Evolutionary conservation across 352 stramenopile species (phyloP).

Genomic region (Phytophthora sojae): DNA sequence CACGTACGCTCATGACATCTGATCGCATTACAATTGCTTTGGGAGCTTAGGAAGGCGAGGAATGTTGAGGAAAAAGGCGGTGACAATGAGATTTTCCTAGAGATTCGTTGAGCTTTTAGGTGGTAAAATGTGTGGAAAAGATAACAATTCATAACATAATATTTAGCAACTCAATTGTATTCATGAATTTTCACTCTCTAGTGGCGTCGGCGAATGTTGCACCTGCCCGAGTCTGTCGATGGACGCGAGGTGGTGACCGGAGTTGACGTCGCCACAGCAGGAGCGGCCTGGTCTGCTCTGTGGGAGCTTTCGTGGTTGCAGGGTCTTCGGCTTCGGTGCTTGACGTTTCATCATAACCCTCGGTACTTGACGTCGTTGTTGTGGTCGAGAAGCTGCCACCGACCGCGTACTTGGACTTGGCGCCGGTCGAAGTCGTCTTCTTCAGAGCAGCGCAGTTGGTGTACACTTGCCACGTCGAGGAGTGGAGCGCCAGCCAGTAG

Average conservation of each 20-base stretch:
- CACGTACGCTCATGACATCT: constrained; percentile 8
- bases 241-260: constrained; percentile 12
- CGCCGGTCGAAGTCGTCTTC: constrained; percentile 18
- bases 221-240: constrained; percentile 11
- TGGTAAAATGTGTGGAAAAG: too few relatives aligned
- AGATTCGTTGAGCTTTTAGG: too few relatives aligned
- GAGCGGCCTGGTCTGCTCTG: constrained; percentile 11
- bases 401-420: constrained; percentile 20
- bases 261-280: constrained; percentile 10
- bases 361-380: constrained; percentile 10
- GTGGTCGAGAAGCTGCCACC: constrained; percentile 20
- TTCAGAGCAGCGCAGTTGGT: constrained; percentile 37
- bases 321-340: constrained; percentile 4
- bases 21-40: constrained; percentile 13
- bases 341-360: constrained; percentile 11
- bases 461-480: constrained; percentile 51
- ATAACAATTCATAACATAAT: neutral
- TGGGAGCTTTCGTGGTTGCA: constrained; percentile 13
- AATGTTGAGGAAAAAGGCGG: too few relatives aligned
- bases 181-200: neutral
- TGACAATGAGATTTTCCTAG: too few relatives aligned
- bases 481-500: constrained; percentile 56
- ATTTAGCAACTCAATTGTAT: neutral
- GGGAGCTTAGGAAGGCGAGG: neutral
- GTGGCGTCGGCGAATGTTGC: constrained; percentile 13